Evolutionary conservation across 805 yeast genomes (phyloP), one percentile per base, ranked within the genome.

Genomic region (Candida michaelii): DNA sequence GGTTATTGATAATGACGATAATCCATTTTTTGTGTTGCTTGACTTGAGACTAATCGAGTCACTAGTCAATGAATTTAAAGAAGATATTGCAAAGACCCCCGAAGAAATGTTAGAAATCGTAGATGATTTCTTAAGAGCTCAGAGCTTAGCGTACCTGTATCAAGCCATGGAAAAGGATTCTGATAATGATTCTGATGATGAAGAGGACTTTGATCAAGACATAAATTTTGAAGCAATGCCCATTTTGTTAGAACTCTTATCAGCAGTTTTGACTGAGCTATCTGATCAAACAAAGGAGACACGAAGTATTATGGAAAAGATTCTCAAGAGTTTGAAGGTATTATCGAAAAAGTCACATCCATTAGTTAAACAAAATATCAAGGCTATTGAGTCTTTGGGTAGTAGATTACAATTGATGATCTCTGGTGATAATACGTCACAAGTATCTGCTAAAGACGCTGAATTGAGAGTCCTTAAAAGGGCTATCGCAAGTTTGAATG

Each of bases 401-500:
- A 49, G 51, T 12, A 53, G 75, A 40, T 66, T 71, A 24, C 54
- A 50, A 3, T 24, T 41, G 2, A 31, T 68, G 2, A 39, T 71
- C 15, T 47, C 58, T 5, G 68, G 67, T 1, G 65, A 62, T 4
- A 16, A 36, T 3, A 17, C 33, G 3, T 51, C 57, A 2, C 51
- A 54, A 1, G 39, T 42, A 2, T 48, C 55, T 7, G 50, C 47
- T 10, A 44, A 46, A 31, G 69, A 66, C 9, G 43, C 56, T 6
- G 76, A 82, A 36, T 59, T 59, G 19, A 64, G 63, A 17, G 47
- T 61, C 0, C 62, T 85, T 36, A 73, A 76, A 12, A 69, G 77
- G 24, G 96, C 96, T 0, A 63, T 87, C 27, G 66, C 75, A 1
- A 78, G 82, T 45, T 60, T 93, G 32, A 80, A 80, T 43, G 96